phyloP scores from a whole-genome alignment of 495 filamentous ascomycete genomes.

The Trichoderma virens region DNA sequence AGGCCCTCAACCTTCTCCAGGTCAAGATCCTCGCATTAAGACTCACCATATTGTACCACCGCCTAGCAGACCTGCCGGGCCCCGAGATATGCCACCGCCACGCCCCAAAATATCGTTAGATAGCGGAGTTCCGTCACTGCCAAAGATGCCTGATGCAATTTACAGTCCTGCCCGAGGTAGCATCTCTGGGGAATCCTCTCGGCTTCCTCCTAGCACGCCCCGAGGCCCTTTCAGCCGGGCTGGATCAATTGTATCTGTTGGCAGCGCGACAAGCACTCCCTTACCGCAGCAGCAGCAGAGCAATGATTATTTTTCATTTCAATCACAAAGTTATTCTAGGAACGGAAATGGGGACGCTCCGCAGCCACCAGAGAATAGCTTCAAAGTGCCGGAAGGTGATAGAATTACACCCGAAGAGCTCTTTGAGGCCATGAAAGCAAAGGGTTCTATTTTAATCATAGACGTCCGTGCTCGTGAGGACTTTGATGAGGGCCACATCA shows the following conservation, averaged over 20 bases:
- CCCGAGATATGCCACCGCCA: conserved; percentile 34
- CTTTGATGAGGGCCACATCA: conserved; percentile 84
- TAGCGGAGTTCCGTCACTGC: conserved; percentile 46
- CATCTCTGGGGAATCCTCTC: conserved; percentile 43
- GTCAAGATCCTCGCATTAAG: conserved; percentile 31
- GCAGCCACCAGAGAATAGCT: conserved; percentile 16
- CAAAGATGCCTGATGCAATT: conserved; percentile 72
- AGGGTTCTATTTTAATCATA: conserved; percentile 64
- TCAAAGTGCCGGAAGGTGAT: conserved; percentile 49
- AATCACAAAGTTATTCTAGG: background rate
- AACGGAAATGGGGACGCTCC: conserved; percentile 18
- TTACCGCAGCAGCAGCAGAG: conserved; percentile 13
- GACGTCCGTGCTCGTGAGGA: conserved; percentile 77
- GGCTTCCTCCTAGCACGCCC: conserved; percentile 39
- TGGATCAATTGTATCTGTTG: conserved; percentile 32
- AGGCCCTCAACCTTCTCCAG: conserved; percentile 17
- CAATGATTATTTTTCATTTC: conserved; percentile 25
- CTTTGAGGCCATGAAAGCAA: conserved; percentile 49
- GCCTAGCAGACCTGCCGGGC: background rate
- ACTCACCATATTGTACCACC: conserved; percentile 27
- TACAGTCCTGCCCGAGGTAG: conserved; percentile 68
- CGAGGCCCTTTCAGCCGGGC: conserved; percentile 42
- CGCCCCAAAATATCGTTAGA: conserved; percentile 52
- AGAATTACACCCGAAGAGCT: conserved; percentile 60
- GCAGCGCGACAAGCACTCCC: conserved; percentile 14